A percentile compares a stretch with the other conserved stretches of the same genome.
phyloP scores from a whole-genome alignment of 305 asterid species.

The Striga hermonthica region DNA sequence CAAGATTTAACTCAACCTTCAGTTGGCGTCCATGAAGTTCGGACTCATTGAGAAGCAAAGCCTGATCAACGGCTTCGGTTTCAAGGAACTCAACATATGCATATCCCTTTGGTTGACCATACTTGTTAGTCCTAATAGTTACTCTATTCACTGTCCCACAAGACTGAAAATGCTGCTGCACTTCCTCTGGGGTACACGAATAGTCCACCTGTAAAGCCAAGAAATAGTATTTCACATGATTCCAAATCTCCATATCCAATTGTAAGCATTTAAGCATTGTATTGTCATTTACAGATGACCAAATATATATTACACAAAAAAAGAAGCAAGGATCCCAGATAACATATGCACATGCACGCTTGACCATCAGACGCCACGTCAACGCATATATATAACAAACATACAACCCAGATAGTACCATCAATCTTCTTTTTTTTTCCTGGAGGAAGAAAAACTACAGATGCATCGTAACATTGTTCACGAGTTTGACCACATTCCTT shows the following conservation, averaged over 20 bases:
- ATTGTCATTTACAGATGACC: background rate
- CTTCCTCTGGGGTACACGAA: constrained; percentile 83
- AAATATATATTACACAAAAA: background rate
- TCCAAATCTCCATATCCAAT: background rate
- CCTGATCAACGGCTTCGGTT: constrained; percentile 73
- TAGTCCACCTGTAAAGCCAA: constrained; percentile 60
- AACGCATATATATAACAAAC: background rate
- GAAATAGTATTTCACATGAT: background rate
- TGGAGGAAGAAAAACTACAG: background rate
- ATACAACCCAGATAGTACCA: background rate
- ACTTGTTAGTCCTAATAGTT: constrained; percentile 73
- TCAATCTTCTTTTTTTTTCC: background rate
- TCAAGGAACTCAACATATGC: constrained; percentile 83
- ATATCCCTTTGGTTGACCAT: constrained; percentile 83
- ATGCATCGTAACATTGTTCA: background rate
- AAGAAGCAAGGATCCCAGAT: background rate
- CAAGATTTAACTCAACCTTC: constrained; percentile 44
- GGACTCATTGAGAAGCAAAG: constrained; percentile 68
- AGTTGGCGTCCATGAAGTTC: constrained; percentile 85
- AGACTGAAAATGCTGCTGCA: constrained; percentile 82
- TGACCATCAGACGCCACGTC: background rate
- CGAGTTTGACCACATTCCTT: background rate
- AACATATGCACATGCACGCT: background rate
- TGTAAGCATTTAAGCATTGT: background rate
- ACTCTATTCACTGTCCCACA: constrained; percentile 86